phyloP scores from a whole-genome alignment of 106 monocot species.

The Acanthochlamys bracteata region DNA sequence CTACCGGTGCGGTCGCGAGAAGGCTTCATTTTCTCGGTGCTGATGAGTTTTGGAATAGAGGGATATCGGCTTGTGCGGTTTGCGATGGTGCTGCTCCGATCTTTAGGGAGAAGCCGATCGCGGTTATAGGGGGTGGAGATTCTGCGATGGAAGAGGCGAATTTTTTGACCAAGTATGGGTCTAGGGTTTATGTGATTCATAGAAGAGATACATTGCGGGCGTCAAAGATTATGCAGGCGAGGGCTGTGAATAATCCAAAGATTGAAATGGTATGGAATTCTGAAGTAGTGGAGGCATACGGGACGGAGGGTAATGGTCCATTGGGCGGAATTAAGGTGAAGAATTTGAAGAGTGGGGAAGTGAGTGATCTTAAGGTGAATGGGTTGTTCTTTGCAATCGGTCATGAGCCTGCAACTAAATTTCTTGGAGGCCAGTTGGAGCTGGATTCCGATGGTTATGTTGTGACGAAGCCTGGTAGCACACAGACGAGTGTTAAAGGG shows the following conservation, averaged over 20 bases:
- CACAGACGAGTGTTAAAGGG: conserved; percentile 79
- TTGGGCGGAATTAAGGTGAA: conserved; percentile 69
- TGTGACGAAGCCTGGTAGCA: conserved; percentile 77
- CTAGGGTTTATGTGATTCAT: conserved; percentile 77
- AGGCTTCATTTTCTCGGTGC: conserved; percentile 67
- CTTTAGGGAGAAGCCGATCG: conserved; percentile 70
- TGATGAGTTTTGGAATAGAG: conserved; percentile 66
- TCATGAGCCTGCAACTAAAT: conserved; percentile 90
- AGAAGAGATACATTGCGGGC: conserved; percentile 75
- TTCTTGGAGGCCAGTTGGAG: conserved; percentile 73
- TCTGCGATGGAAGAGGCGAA: conserved; percentile 97
- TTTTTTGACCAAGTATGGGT: conserved; percentile 91
- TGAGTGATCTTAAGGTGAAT: conserved; percentile 49
- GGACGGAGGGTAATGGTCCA: conserved; percentile 31
- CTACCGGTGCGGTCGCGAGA: conserved; percentile 89
- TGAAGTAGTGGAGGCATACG: conserved; percentile 69
- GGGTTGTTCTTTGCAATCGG: conserved; percentile 97
- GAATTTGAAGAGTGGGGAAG: conserved; percentile 50
- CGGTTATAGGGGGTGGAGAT: conserved; percentile 76
- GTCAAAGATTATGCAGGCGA: conserved; percentile 89
- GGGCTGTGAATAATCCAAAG: conserved; percentile 75
- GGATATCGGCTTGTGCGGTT: conserved; percentile 91
- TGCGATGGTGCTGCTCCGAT: conserved; percentile 94
- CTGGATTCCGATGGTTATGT: conserved; percentile 85
- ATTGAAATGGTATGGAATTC: conserved; percentile 85